Evolutionary conservation across 495 filamentous ascomycete species (phyloP).

Genomic region (Penicillium salamii): DNA sequence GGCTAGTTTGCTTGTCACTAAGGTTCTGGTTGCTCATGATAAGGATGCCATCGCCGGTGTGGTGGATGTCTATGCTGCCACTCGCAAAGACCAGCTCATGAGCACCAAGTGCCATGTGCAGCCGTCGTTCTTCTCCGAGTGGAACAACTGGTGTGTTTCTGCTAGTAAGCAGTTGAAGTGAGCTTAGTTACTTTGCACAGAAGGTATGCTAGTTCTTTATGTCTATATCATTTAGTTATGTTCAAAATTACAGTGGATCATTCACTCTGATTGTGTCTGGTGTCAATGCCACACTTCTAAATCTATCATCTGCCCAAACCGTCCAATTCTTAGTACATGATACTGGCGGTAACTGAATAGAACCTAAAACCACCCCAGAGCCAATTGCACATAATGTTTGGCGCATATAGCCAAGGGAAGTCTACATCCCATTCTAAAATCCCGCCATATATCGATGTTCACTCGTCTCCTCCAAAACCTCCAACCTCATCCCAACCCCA

Average conservation of each 20-base stretch:
- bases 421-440: no score
- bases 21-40: slow-evolving; percentile 53
- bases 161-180: slow-evolving; percentile 45
- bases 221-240: slow-evolving; percentile 1
- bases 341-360: no score
- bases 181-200: not conserved
- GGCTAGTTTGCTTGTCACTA: slow-evolving; percentile 61
- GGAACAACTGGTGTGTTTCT: slow-evolving; percentile 62
- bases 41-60: slow-evolving; percentile 44
- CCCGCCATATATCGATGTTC: slow-evolving; percentile 58
- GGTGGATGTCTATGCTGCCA: slow-evolving; percentile 56
- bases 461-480: slow-evolving; percentile 53
- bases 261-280: no score
- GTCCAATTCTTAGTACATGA: no score
- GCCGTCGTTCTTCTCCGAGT: slow-evolving; percentile 63
- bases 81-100: slow-evolving; percentile 51
- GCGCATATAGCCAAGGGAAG: no score
- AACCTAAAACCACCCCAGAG: no score
- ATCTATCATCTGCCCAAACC: no score
- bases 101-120: slow-evolving; percentile 58
- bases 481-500: slow-evolving; percentile 52
- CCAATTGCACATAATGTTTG: no score
- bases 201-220: slow-evolving; percentile 2
- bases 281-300: no score
- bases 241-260: not conserved